Evolutionary conservation across 768 basidiomycete genomes (phyloP), one percentile per base, ranked within the genome.

Genomic region (Suillus occidentalis): DNA sequence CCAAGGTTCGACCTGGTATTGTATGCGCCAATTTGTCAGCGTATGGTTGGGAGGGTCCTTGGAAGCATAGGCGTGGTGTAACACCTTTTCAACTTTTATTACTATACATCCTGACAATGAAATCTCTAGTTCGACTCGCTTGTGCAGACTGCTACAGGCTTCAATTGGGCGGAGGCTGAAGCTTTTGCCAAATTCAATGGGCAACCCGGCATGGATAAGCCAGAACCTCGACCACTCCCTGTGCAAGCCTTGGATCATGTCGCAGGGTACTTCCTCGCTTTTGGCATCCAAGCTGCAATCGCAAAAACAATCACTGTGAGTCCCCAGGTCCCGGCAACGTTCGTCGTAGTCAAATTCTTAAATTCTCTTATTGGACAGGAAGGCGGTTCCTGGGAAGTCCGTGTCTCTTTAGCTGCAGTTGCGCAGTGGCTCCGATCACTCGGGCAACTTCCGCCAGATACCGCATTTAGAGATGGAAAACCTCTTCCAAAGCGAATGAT

Each of bases 171-270:
- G 8, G 88, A 89, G 74, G 85, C 78, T 3, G 74, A 80, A 59
- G 84, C 84, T 2, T 85, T 80, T 65, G 75, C 76, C 1, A 64
- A 70, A 10, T 83, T 72, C 62, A 64, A 63, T 4, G 74, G 73
- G 25, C 56, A 28, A 20, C 22, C 25, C 28, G 12, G 47, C 25
- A 25, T 43, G 18, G 37, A 56, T 59, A 47, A 49, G 12, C 14
- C 64, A 25, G 50, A 65, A 12, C 72, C 75, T 20, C 73, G 75
- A 50, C 75, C 83, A 13, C 73, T 88, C 34, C 87, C 87, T 2
- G 75, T 87, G 76, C 87, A 87, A 69, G 85, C 83, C 4, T 69
- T 89, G 1, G 87, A 89, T 67, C 85, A 88, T 65, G 83, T 84
- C 0, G 84, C 85, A 10, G 88, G 83, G 1, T 86, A 87, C 69